A percentile compares a stretch with the other conserved stretches of the same genome.
Conservation (phyloP, 2,329 filamentous ascomycete genomes). For the Penicillium sp. region DNA sequence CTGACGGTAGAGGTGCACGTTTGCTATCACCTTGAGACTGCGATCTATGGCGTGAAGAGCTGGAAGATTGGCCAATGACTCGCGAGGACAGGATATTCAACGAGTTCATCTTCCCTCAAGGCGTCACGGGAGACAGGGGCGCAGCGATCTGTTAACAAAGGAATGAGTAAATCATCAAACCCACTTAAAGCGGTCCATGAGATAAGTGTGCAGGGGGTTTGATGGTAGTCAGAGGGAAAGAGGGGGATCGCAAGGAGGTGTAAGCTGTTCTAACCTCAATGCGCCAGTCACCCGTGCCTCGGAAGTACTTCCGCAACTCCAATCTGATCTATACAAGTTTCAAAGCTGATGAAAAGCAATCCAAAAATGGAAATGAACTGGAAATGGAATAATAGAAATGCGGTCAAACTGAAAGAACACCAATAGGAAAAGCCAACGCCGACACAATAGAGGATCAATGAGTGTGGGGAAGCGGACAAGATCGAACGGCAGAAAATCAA, state of each 20-base stretch:
- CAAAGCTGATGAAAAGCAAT: background rate
- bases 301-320: conserved; percentile 24
- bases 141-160: conserved; percentile 34
- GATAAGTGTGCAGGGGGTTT: conserved; percentile 3
- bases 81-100: conserved; percentile 89
- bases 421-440: conserved; percentile 5
- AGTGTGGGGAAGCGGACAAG: conserved; percentile 33
- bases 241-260: conserved; percentile 18
- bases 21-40: conserved; percentile 52
- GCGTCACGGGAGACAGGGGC: conserved; percentile 48
- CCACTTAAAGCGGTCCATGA: conserved; percentile 15
- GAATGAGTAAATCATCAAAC: conserved; percentile 22
- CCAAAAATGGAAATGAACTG: background rate
- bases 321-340: conserved; percentile 11
- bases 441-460: conserved; percentile 15
- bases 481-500: conserved; percentile 29
- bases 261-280: conserved; percentile 39
- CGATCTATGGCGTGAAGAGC: conserved; percentile 54
- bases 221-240: conserved; percentile 12
- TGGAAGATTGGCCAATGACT: conserved; percentile 64
- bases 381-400: conserved; percentile 1
- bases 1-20: conserved; percentile 32
- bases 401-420: conserved; percentile 8
- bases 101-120: conserved; percentile 80
- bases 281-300: conserved; percentile 41